Percentiles rank a stretch among this genome's conserved stretches.
These are phyloP conservation scores for Prunus mongolica DNA, from an alignment of 306 rosid species.

Conservation along the genomic window DNA sequence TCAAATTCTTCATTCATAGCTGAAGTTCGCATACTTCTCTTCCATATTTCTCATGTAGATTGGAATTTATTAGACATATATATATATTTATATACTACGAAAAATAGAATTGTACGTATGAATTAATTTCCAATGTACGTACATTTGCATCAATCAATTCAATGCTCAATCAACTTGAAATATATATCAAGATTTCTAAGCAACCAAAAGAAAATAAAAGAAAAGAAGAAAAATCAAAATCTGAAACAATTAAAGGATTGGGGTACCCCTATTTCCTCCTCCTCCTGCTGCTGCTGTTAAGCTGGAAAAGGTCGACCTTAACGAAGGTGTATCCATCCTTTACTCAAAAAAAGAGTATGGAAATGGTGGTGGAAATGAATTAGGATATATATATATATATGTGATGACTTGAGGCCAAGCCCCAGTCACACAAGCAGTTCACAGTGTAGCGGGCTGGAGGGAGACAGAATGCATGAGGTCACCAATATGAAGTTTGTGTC, in stretches of 20 bases:
- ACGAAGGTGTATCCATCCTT: too few relatives aligned
- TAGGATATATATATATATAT: not conserved
- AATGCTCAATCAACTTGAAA: not conserved
- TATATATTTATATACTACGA: not conserved
- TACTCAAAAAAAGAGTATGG: too few relatives aligned
- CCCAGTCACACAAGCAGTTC: too few relatives aligned
- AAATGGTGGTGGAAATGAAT: too few relatives aligned
- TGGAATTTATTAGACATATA: too few relatives aligned
- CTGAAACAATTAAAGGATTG: not conserved
- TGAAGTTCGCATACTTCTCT: too few relatives aligned
- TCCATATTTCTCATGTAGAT: too few relatives aligned
- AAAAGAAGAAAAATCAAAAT: not conserved
- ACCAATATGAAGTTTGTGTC: conserved; percentile 60
- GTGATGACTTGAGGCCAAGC: too few relatives aligned
- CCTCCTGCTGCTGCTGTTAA: not conserved
- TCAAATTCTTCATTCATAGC: too few relatives aligned
- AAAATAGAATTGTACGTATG: not conserved
- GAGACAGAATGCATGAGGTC: conserved; percentile 51
- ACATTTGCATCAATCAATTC: not conserved
- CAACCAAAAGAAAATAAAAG: not conserved
- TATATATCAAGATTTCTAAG: not conserved
- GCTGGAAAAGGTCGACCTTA: too few relatives aligned
- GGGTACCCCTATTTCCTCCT: not conserved
- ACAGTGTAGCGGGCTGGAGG: conserved; percentile 50
- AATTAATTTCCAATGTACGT: not conserved